phyloP scores from a whole-genome alignment of 805 yeast species.

The Sugiyamaella valdiviana region DNA sequence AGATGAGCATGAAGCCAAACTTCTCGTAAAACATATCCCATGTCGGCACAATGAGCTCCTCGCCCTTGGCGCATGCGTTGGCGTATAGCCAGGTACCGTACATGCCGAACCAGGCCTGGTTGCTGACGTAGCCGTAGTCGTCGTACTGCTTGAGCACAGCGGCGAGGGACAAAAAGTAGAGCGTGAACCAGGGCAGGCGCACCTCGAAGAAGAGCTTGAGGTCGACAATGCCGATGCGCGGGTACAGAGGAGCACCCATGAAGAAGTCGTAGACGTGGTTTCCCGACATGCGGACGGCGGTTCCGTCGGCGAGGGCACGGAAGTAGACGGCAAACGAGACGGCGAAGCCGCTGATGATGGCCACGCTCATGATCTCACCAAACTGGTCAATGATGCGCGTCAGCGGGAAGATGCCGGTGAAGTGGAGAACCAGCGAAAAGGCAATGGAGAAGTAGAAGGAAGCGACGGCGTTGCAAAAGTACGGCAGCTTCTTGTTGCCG shows the following conservation, averaged over 20 bases:
- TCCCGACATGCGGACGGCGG: slow-evolving; percentile 88
- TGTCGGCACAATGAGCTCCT: slow-evolving; percentile 92
- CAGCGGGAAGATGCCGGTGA: slow-evolving; percentile 65
- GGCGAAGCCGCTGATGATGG: slow-evolving; percentile 70
- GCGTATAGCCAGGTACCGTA: slow-evolving; percentile 92
- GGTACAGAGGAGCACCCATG: slow-evolving; percentile 97
- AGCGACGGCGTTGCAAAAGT: slow-evolving; percentile 88
- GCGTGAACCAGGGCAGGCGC: slow-evolving; percentile 92
- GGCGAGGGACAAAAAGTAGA: slow-evolving; percentile 70
- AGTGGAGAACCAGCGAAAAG: slow-evolving; percentile 57
- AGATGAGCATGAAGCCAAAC: slow-evolving; percentile 97
- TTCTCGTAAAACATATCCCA: slow-evolving; percentile 99
- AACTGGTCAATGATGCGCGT: slow-evolving; percentile 72
- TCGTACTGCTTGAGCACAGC: slow-evolving; percentile 76
- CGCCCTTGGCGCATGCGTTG: slow-evolving; percentile 96
- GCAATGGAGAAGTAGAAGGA: slow-evolving; percentile 66
- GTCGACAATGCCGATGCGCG: slow-evolving; percentile 88
- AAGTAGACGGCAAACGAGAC: slow-evolving; percentile 67
- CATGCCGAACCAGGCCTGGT: slow-evolving; percentile 66
- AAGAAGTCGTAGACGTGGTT: slow-evolving; percentile 84
- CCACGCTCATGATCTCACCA: slow-evolving; percentile 89
- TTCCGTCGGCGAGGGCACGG: slow-evolving; percentile 59
- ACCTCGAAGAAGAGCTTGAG: slow-evolving; percentile 97
- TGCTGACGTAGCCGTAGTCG: slow-evolving; percentile 67
- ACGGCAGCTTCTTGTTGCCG: slow-evolving; percentile 75